Base-by-base conservation (phyloP, 75 land plant genomes). In the Selaginella tamariscina region DNA sequence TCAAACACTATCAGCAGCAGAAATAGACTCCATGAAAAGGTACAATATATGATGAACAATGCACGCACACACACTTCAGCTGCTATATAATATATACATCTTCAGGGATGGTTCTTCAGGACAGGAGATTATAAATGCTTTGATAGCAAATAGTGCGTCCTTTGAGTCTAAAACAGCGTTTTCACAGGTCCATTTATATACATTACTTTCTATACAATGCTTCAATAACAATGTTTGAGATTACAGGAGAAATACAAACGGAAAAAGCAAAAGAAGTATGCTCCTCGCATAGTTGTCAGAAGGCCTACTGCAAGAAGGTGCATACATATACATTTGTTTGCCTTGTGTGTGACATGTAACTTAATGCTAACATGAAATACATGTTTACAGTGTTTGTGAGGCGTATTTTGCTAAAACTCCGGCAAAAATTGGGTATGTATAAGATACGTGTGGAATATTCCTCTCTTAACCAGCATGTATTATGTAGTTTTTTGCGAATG, bases 181-280 rank as follows among this genome's bases (percentile, higher is more conserved):
- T 67, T 94, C 98, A 5, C 98, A 91, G 76, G 96, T 85, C 33
- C 21, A 8, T 39, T 15, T n/a, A 49, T 11, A 49, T 49, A 49
- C 18, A 49, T 11, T 20, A 49, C 11, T 49, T 49, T 49, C 20
- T 49, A 49, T 49, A 11, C 20, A 49, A 49, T 11, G 54, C 54
- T n/a, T n/a, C n/a, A n/a, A n/a, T 49, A 49, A 49, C 20, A 49
- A 49, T 11, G 54, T 66, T 33, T 39, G 1, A 11, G 11, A 60
- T 18, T 72, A 69, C 85, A 94, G 98, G 98, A 94, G 71, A 94
- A 94, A 72, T 94, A 94, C 70, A 83, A 55, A 79, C 67, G 80
- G 24, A 86, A 79, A 66, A 94, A 94, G 70, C 91, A 89, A 54
- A 94, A 94, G 75, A 94, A 94, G 67, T 94, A 89, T 82, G 88